These are phyloP conservation scores for Russula virescens DNA, from an alignment of 768 basidiomycete genomes.

Conservation along the genomic window DNA sequence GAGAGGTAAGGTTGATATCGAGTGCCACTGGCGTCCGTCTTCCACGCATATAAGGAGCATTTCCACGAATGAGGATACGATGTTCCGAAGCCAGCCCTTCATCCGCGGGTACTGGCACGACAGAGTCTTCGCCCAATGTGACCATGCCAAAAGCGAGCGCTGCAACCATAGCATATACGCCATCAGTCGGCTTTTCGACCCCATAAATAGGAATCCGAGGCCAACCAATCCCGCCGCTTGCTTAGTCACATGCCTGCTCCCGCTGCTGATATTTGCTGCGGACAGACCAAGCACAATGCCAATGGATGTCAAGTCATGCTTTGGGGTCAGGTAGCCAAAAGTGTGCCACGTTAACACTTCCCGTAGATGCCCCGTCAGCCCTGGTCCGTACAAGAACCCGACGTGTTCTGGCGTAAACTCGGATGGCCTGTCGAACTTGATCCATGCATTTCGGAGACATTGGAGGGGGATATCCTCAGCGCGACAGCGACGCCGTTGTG, in stretches of 20 bases:
- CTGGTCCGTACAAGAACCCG: conserved; percentile 91
- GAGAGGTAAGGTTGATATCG: conserved; percentile 86
- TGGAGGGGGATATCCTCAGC: conserved; percentile 70
- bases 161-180: conserved; percentile 91
- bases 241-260: conserved; percentile 84
- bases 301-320: conserved; percentile 93
- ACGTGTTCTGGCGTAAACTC: conserved; percentile 91
- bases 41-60: conserved; percentile 40
- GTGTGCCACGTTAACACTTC: conserved; percentile 94
- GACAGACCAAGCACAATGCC: conserved; percentile 91
- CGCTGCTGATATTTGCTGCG: conserved; percentile 81
- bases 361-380: conserved; percentile 85
- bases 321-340: conserved; percentile 89
- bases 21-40: conserved; percentile 45
- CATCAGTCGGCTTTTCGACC: conserved; percentile 82
- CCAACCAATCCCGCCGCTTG: conserved; percentile 83
- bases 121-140: conserved; percentile 84
- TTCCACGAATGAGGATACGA: conserved; percentile 71
- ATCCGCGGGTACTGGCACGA: conserved; percentile 61
- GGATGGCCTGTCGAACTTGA: conserved; percentile 89
- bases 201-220: conserved; percentile 85
- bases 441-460: conserved; percentile 87
- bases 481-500: conserved; percentile 96
- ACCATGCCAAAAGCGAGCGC: conserved; percentile 94
- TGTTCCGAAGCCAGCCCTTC: conserved; percentile 60